These are phyloP conservation scores for Grigorovia yakushimaensis DNA, from an alignment of 805 yeast species.

Conservation along the genomic window DNA sequence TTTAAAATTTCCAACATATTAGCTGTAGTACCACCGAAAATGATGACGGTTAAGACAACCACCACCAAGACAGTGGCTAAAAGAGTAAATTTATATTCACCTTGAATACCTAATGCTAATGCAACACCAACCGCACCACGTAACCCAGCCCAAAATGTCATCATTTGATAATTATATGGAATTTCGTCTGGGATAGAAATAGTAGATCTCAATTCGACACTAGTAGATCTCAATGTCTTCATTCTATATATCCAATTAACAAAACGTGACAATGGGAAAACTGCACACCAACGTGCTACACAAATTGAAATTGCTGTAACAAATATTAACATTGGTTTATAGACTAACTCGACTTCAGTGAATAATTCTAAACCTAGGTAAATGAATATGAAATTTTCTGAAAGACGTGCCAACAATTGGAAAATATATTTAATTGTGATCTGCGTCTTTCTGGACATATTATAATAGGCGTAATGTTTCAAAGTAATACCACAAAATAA, in stretches of 20 bases:
- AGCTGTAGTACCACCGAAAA: conserved; percentile 98
- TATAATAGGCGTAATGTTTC: conserved; percentile 93
- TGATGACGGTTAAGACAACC: conserved; percentile 88
- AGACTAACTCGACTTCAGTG: conserved; percentile 92
- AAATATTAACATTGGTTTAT: conserved; percentile 86
- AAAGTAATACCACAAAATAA: conserved; percentile 93
- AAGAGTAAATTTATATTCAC: conserved; percentile 79
- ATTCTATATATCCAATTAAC: conserved; percentile 71
- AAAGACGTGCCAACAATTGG: conserved; percentile 86
- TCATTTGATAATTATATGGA: conserved; percentile 91
- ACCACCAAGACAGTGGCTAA: conserved; percentile 94
- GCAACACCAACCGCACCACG: conserved; percentile 99
- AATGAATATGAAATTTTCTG: conserved; percentile 94
- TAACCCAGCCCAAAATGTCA: conserved; percentile 99
- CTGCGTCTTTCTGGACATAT: conserved; percentile 96
- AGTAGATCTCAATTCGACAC: conserved; percentile 13
- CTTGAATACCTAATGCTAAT: conserved; percentile 92
- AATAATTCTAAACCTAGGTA: conserved; percentile 88
- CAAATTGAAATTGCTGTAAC: conserved; percentile 86
- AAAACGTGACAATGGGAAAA: conserved; percentile 81
- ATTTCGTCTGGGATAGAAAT: conserved; percentile 66
- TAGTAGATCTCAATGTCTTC: conserved; percentile 37
- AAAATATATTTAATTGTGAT: conserved; percentile 91
- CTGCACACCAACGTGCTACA: conserved; percentile 94
- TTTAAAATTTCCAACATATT: conserved; percentile 94